A percentile compares a stretch with the other conserved stretches of the same genome.
These are phyloP conservation scores for Sequoia sempervirens DNA, from an alignment of 75 land plant species.

Conservation along the genomic window DNA sequence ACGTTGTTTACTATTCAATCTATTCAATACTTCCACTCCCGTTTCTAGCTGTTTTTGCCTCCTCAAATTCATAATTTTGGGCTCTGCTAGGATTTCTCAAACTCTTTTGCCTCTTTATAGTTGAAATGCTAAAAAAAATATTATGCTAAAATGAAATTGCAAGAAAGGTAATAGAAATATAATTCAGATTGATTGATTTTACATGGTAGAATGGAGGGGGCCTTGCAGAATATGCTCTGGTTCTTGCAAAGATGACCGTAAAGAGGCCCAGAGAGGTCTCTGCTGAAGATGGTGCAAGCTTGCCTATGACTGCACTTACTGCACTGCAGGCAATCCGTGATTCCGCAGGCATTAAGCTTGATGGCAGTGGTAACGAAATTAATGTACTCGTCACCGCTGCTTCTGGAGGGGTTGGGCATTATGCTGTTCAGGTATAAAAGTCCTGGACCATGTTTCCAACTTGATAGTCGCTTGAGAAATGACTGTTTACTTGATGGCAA, in stretches of 20 bases:
- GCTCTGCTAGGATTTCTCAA: neutral
- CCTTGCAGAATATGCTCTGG: conserved; percentile 43
- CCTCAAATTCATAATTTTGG: neutral
- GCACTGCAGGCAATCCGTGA: conserved; percentile 36
- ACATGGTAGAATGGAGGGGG: conserved; percentile 30
- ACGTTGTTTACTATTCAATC: neutral
- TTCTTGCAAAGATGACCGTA: conserved; percentile 13
- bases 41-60: neutral
- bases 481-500: neutral
- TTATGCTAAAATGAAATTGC: neutral
- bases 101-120: neutral
- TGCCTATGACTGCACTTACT: conserved; percentile 29
- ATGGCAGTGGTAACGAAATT: conserved; percentile 18
- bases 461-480: neutral
- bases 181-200: neutral
- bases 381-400: conserved; percentile 51
- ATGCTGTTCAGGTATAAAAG: conserved; percentile 38
- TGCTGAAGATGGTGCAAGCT: conserved; percentile 29
- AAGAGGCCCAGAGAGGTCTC: conserved; percentile 31
- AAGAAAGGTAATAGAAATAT: neutral
- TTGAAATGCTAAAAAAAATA: neutral
- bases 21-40: neutral
- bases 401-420: conserved; percentile 51
- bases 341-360: conserved; percentile 32
- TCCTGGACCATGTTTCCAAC: neutral